A percentile compares a stretch with the other conserved stretches of the same genome.
These are phyloP conservation scores for Cucumis cinereus DNA, from an alignment of 306 rosid species.

Conservation along the genomic window DNA sequence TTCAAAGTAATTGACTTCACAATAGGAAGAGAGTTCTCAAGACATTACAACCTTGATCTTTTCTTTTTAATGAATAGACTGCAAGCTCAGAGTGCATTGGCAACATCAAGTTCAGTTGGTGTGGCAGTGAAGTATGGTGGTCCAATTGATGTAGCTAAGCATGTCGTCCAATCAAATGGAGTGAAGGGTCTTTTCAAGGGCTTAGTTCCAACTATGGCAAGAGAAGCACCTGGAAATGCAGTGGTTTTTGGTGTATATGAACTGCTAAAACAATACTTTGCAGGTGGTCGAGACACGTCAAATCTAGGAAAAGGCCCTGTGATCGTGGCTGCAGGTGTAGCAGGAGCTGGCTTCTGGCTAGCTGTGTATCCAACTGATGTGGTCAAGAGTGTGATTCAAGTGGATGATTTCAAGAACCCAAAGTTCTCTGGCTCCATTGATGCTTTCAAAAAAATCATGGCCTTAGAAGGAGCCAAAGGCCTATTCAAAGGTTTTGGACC, in stretches of 20 bases:
- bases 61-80: slow-evolving; percentile 28
- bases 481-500: slow-evolving; percentile 91
- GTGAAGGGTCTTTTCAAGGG: slow-evolving; percentile 78
- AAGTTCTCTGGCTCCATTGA: slow-evolving; percentile 67
- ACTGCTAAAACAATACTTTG: slow-evolving; percentile 47
- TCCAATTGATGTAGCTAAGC: slow-evolving; percentile 85
- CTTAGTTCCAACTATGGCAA: slow-evolving; percentile 77
- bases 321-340: slow-evolving; percentile 68
- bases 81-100: slow-evolving; percentile 90
- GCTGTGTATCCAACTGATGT: slow-evolving; percentile 85
- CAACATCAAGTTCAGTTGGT: slow-evolving; percentile 32
- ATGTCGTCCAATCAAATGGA: slow-evolving; percentile 71
- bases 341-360: slow-evolving; percentile 67
- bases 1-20: neutral
- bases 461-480: slow-evolving; percentile 69
- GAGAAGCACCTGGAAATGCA: slow-evolving; percentile 92
- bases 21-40: neutral
- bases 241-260: slow-evolving; percentile 80
- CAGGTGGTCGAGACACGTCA: slow-evolving; percentile 78
- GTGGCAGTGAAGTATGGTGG: slow-evolving; percentile 75
- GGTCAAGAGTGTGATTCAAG: slow-evolving; percentile 78
- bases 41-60: neutral
- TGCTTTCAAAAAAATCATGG: slow-evolving; percentile 63
- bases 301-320: slow-evolving; percentile 64
- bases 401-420: slow-evolving; percentile 76